phyloP scores from a whole-genome alignment of 1,139 yeast genomes.

The Debaryomyces subglobosus region DNA sequence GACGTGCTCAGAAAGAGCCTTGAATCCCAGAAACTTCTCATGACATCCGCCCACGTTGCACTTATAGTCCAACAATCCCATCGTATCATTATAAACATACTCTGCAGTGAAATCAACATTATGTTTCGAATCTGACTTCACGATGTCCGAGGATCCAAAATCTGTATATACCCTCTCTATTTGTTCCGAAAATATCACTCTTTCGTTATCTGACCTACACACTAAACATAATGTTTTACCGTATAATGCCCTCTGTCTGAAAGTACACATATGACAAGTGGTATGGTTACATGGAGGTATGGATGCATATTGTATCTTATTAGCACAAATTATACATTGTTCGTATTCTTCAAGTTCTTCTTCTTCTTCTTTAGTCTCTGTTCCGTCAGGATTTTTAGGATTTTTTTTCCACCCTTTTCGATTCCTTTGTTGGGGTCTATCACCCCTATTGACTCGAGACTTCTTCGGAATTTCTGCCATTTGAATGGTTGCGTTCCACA shows the following conservation, averaged over 20 bases:
- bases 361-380: conserved; percentile 24
- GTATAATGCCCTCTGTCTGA: conserved; percentile 82
- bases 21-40: conserved; percentile 48
- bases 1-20: conserved; percentile 66
- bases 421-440: conserved; percentile 8
- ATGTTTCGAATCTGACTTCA: conserved; percentile 43
- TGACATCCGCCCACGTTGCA: conserved; percentile 66
- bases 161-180: conserved; percentile 42
- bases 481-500: not conserved
- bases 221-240: conserved; percentile 75
- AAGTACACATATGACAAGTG: conserved; percentile 81
- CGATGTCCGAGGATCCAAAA: conserved; percentile 32
- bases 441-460: conserved; percentile 25
- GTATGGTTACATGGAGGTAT: conserved; percentile 82
- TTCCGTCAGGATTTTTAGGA: conserved; percentile 10
- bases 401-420: conserved; percentile 11
- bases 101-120: conserved; percentile 56
- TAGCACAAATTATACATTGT: conserved; percentile 84
- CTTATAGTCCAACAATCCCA: conserved; percentile 53
- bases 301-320: conserved; percentile 62
- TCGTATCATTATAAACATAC: conserved; percentile 43
- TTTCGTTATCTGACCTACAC: conserved; percentile 73
- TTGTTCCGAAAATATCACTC: conserved; percentile 58
- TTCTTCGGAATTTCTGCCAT: conserved; percentile 12
- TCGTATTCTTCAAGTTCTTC: conserved; percentile 35